Evolutionary conservation across 495 filamentous ascomycete species (phyloP), one percentile per base, ranked within the genome.

Genomic region (Trichoderma gamsii): DNA sequence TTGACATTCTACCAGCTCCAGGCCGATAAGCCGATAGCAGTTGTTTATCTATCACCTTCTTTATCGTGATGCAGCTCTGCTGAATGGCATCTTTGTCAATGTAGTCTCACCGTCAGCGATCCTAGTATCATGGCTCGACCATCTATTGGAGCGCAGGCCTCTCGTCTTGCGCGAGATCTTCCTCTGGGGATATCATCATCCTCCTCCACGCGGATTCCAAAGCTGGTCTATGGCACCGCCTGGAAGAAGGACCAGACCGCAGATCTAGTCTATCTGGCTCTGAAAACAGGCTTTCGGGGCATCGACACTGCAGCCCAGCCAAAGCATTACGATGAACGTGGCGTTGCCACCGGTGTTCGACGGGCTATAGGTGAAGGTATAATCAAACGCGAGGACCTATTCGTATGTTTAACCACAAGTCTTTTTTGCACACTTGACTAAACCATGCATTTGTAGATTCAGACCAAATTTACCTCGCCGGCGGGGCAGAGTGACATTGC

Each of bases 271-370:
- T 82, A 88, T 72, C 78, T 83, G 71, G 92, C 92, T 29, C 72
- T 96, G 70, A 80, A 82, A 66, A 77, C 86, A 15, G 92, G 92
- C 9, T 96, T 95, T 74, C 81, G 85, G 8, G 90, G 82, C 21
- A 79, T 94, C 66, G 92, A 96, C 72, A 93, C 90, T 0, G 91
- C 90, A 7, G 89, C 89, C 63, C 91, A 93, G 73, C 90, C 90
- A 16, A 83, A 83, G 68, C 92, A 94, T 75, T 95, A 94, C 72
- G 83, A 87, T 67, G 91, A 96, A 75, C 77, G 85, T 68, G 77
- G 88, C n/a, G 88, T 91, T 0, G 90, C 88, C 3, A 81, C 84
- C 27, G 91, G 86, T 0, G 80, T 93, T 61, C 79, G 81, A 65
- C 74, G 78, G 66, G 88, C 86, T 32, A 81, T 91, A 68, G 69